Evolutionary conservation across 345 rosid species (phyloP), one percentile per base, ranked within the genome.

Genomic region (Ailanthus altissimus): DNA sequence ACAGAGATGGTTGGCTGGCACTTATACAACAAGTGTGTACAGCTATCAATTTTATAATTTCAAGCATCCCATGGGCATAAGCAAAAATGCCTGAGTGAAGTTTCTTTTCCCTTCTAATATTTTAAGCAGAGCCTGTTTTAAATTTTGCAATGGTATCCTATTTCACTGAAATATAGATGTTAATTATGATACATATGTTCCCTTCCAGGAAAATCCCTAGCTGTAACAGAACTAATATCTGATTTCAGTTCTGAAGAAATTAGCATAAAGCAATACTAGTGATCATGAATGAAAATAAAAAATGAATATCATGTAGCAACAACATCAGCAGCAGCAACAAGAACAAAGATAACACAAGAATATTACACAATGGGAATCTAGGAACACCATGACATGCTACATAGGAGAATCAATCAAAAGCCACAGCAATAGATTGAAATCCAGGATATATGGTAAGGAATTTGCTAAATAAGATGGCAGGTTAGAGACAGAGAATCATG

Each of bases 401-500:
- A 42, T 1, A 70, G 28, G 45, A 40, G 43, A 72, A 58, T 72
- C 32, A 15, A 59, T 4, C 14, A 43, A 43, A 21, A 42, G 25
- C 54, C 1, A n/a, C 38, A 9, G 67, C 45, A 43, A 47, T 61
- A 11, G 16, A 14, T 26, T 40, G 8, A 58, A 13, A 45, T 61
- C 26, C 4, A 10, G 32, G 58, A 49, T 18, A 18, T 16, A 23
- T 18, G 36, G 28, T 54, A 53, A 70, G 3, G 79, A 54, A 54
- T 56, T 26, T 8, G 61, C 46, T 43, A 51, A 69, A 60, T 26
- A 65, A 76, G 15, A 6, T 42, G 16, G 71, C 47, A 43, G 20
- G n/a, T 20, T 40, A 67, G 23, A 77, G 57, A 12, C 4, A 57
- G 76, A 50, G 75, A 50, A 75, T 58, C 38, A 53, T 5, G 74